phyloP scores from a whole-genome alignment of 2,329 filamentous ascomycete genomes.

The Nemania sp. region DNA sequence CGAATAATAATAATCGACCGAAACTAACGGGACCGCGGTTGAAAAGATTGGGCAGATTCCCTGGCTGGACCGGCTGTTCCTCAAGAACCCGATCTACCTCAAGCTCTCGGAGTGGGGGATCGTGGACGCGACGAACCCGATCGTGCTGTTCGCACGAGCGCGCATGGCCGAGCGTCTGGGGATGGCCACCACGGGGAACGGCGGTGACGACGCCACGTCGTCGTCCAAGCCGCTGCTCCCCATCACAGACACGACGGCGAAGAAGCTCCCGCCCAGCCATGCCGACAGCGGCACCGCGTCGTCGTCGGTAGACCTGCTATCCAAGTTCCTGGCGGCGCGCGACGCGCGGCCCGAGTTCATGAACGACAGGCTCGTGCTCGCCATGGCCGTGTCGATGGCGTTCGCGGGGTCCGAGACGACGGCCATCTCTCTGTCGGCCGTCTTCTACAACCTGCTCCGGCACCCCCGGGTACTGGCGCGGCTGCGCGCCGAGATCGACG shows the following conservation, averaged over 20 bases:
- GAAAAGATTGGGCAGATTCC: constrained; percentile 76
- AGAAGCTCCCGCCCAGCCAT: constrained; percentile 35
- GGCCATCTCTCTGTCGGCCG: constrained; percentile 70
- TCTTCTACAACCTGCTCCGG: constrained; percentile 76
- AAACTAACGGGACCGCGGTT: not conserved
- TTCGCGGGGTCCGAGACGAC: constrained; percentile 81
- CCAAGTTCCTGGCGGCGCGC: constrained; percentile 72
- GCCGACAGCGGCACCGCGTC: constrained; percentile 40
- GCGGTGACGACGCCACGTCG: constrained; percentile 31
- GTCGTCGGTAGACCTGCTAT: constrained; percentile 63
- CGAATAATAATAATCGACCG: too few relatives aligned
- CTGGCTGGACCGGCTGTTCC: constrained; percentile 68
- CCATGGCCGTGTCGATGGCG: constrained; percentile 73
- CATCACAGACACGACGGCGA: constrained; percentile 40
- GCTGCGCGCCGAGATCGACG: constrained; percentile 66
- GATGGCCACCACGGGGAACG: constrained; percentile 49
- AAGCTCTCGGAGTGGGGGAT: constrained; percentile 69
- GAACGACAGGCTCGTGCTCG: constrained; percentile 69
- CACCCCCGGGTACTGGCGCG: constrained; percentile 59
- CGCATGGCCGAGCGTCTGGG: constrained; percentile 67
- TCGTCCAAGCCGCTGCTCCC: constrained; percentile 46
- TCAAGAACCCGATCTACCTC: constrained; percentile 76
- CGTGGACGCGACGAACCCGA: constrained; percentile 70
- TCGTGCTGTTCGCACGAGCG: constrained; percentile 71
- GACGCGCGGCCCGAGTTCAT: constrained; percentile 72